phyloP scores from a whole-genome alignment of 352 stramenopile species.

The Halophytophthora polymorphica region DNA sequence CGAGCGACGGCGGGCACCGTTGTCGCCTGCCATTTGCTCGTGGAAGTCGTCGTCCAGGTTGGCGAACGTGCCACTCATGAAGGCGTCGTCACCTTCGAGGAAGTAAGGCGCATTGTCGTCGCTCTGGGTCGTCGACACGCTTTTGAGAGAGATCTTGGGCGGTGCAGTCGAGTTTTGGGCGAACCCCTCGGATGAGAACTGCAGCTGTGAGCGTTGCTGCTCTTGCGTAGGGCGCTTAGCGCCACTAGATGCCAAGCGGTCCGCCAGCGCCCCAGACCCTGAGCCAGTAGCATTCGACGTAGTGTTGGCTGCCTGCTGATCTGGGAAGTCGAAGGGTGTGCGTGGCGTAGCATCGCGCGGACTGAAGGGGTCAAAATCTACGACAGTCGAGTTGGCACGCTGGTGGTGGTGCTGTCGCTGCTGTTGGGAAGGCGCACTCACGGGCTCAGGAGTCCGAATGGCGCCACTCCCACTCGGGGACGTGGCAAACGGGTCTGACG shows the following conservation, averaged over 20 bases:
- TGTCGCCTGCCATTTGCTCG: slow-evolving; percentile 7
- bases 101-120: slow-evolving; percentile 57
- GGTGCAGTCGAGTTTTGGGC: slow-evolving; percentile 13
- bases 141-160: slow-evolving; percentile 45
- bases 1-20: slow-evolving; percentile 7
- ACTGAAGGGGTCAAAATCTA: slow-evolving; percentile 77
- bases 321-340: slow-evolving; percentile 43
- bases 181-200: slow-evolving; percentile 54
- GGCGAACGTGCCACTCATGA: slow-evolving; percentile 54
- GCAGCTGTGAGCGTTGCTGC: slow-evolving; percentile 50
- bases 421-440: slow-evolving; percentile 17
- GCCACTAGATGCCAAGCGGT: slow-evolving; percentile 38
- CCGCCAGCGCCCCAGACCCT: slow-evolving; percentile 23
- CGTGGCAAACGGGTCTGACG: slow-evolving; percentile 45
- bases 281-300: slow-evolving; percentile 8
- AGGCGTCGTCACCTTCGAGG: slow-evolving; percentile 54
- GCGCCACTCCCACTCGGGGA: slow-evolving; percentile 14
- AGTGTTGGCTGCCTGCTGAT: too few relatives aligned
- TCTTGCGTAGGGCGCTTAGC: slow-evolving; percentile 65
- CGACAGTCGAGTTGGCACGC: slow-evolving; percentile 46
- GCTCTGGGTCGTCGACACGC: slow-evolving; percentile 18
- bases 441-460: slow-evolving; percentile 27
- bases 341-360: slow-evolving; percentile 48
- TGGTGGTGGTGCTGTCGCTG: slow-evolving; percentile 26
- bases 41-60: slow-evolving; percentile 64